A percentile compares a stretch with the other conserved stretches of the same genome.
Evolutionary conservation across 371 early-diverging fungal genomes (phyloP).

Genomic region (Actinomucor elegans): DNA sequence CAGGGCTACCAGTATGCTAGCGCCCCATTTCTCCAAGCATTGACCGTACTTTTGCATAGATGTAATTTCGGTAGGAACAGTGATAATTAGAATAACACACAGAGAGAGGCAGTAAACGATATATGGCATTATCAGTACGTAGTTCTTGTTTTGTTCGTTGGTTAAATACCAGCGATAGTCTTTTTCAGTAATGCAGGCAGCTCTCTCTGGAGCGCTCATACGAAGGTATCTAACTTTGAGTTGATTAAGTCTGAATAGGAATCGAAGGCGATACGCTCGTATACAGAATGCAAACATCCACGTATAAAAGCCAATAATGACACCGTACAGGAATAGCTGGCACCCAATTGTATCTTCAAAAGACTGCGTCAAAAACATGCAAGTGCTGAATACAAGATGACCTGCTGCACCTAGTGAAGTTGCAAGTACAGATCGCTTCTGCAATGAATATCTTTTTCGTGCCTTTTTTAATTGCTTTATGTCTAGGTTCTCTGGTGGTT

Average conservation of each 20-base stretch:
- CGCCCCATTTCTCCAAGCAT: conserved; percentile 23
- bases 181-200: conserved; percentile 6
- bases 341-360: conserved; percentile 16
- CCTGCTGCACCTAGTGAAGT: conserved; percentile 34
- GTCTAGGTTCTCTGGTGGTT: background rate
- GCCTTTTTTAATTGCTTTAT: background rate
- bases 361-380: conserved; percentile 20
- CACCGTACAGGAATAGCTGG: conserved; percentile 30
- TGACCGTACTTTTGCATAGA: background rate
- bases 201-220: conserved; percentile 8
- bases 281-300: conserved; percentile 38
- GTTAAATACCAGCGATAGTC: conserved; percentile 31
- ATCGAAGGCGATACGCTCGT: conserved; percentile 30
- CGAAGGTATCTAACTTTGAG: conserved; percentile 27
- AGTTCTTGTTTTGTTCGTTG: background rate
- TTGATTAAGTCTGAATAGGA: conserved; percentile 26
- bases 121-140: conserved; percentile 1
- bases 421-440: conserved; percentile 26
- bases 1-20: conserved; percentile 6
- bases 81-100: conserved; percentile 13
- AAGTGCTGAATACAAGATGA: conserved; percentile 31
- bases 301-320: conserved; percentile 29
- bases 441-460: conserved; percentile 13
- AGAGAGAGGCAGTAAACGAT: conserved; percentile 13
- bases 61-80: conserved; percentile 12